A percentile compares a stretch with the other conserved stretches of the same genome.
These are phyloP conservation scores for Venturia aucupariae DNA, from an alignment of 2,329 filamentous ascomycete genomes.

Conservation along the genomic window DNA sequence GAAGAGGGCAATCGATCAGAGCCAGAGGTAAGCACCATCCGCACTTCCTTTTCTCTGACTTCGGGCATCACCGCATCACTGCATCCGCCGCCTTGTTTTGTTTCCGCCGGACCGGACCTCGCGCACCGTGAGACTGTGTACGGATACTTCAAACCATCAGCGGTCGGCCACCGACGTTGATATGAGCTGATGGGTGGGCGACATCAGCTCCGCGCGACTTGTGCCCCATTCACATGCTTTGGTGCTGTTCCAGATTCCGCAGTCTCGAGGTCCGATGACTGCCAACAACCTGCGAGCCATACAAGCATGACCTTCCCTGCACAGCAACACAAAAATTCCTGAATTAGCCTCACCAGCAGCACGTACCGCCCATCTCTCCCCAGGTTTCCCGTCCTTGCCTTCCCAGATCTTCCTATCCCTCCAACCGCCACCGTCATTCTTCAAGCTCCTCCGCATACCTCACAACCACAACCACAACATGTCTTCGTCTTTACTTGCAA, in stretches of 20 bases:
- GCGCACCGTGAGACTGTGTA: not conserved
- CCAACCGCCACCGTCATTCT: not conserved
- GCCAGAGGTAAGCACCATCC: slow-evolving; percentile 9
- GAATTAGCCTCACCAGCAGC: slow-evolving; percentile 19
- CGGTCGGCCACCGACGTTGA: not conserved
- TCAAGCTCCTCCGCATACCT: not conserved
- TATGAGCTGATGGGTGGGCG: too few relatives aligned
- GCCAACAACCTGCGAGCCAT: slow-evolving; percentile 17
- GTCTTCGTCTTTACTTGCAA: slow-evolving; percentile 5
- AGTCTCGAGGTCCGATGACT: slow-evolving; percentile 12
- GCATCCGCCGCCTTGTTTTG: too few relatives aligned
- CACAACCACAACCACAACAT: not conserved
- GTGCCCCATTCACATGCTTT: slow-evolving; percentile 9
- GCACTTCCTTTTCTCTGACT: not conserved
- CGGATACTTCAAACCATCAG: not conserved
- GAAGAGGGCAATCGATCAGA: not conserved
- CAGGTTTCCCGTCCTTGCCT: slow-evolving; percentile 11
- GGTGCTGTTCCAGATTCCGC: not conserved
- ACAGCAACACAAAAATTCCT: slow-evolving; percentile 25
- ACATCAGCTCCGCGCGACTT: not conserved
- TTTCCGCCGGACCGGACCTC: too few relatives aligned
- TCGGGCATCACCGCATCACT: slow-evolving; percentile 4
- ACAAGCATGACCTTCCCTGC: slow-evolving; percentile 18
- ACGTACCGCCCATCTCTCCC: slow-evolving; percentile 3
- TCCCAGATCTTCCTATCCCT: not conserved